These are phyloP conservation scores for Xylaria hypoxylon DNA, from an alignment of 2,329 filamentous ascomycete genomes.

Conservation along the genomic window DNA sequence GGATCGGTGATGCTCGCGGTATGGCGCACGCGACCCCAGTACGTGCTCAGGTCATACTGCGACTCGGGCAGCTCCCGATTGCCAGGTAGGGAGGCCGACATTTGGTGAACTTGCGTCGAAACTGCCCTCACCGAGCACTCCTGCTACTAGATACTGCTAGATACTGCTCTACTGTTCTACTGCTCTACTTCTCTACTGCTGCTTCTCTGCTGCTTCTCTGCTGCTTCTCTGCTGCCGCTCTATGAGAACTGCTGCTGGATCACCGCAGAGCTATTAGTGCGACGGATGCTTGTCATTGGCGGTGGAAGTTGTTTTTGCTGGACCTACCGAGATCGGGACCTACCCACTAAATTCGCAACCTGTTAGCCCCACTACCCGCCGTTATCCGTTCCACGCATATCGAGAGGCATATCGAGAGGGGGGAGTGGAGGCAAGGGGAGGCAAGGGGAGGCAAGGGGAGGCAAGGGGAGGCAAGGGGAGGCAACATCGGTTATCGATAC, in stretches of 20 bases:
- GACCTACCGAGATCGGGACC: constrained; percentile 30
- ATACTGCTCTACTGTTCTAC: no score
- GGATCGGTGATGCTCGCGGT: constrained; percentile 92
- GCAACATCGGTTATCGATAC: not conserved
- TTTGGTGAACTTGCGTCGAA: constrained; percentile 48
- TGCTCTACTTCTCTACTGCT: constrained; percentile 11
- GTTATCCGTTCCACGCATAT: constrained; percentile 11
- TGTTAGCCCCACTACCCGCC: constrained; percentile 16
- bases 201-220: no score
- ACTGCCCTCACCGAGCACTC: constrained; percentile 34
- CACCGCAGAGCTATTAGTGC: constrained; percentile 14
- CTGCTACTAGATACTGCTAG: no score
- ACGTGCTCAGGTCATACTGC: constrained; percentile 91
- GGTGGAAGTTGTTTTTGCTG: constrained; percentile 11
- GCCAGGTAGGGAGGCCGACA: constrained; percentile 75
- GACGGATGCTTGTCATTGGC: constrained; percentile 18
- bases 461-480: no score
- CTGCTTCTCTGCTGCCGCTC: no score
- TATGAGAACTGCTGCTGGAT: not conserved
- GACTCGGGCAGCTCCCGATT: constrained; percentile 87
- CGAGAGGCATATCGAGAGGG: no score
- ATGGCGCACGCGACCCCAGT: constrained; percentile 94
- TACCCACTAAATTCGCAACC: not conserved
- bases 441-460: no score
- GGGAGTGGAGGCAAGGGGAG: no score